Conservation (phyloP, 2,329 filamentous ascomycete species). For the Fusarium brachygibbosum region DNA sequence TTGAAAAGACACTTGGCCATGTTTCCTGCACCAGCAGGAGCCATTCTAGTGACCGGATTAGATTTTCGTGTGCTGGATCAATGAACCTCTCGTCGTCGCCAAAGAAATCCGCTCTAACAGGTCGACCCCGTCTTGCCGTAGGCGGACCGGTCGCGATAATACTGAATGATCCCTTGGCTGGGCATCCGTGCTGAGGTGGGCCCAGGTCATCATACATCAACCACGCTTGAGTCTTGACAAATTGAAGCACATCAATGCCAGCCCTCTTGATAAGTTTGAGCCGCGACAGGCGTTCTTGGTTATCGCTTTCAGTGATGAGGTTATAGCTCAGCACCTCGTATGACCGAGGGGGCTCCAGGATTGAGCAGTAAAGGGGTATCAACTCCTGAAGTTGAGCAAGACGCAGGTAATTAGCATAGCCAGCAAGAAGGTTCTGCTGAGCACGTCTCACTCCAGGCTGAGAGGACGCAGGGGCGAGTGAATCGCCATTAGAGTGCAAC, state of each 20-base stretch:
- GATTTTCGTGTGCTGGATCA: conserved; percentile 73
- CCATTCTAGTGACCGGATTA: conserved; percentile 89
- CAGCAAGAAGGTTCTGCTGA: conserved; percentile 81
- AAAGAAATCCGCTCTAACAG: conserved; percentile 79
- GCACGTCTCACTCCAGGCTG: conserved; percentile 56
- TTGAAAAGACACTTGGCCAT: conserved; percentile 77
- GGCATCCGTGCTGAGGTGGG: conserved; percentile 50
- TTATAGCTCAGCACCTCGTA: conserved; percentile 82
- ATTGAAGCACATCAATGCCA: conserved; percentile 77
- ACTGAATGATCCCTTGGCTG: conserved; percentile 62
- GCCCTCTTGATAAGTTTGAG: conserved; percentile 82
- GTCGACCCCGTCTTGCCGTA: conserved; percentile 64
- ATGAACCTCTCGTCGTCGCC: conserved; percentile 69
- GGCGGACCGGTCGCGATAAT: conserved; percentile 61
- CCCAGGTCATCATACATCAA: conserved; percentile 65
- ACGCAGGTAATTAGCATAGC: conserved; percentile 85
- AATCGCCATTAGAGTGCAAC: conserved; percentile 55
- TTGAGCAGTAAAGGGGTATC: conserved; percentile 89
- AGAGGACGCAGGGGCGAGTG: conserved; percentile 20
- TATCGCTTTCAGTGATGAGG: conserved; percentile 78
- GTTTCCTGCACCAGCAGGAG: conserved; percentile 79
- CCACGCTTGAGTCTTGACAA: conserved; percentile 76
- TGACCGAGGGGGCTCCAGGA: conserved; percentile 73
- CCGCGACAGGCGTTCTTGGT: conserved; percentile 74
- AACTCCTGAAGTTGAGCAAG: conserved; percentile 79